These are phyloP conservation scores for Aureobasidium sp. DNA, from an alignment of 2,329 filamentous ascomycete genomes.

Conservation along the genomic window DNA sequence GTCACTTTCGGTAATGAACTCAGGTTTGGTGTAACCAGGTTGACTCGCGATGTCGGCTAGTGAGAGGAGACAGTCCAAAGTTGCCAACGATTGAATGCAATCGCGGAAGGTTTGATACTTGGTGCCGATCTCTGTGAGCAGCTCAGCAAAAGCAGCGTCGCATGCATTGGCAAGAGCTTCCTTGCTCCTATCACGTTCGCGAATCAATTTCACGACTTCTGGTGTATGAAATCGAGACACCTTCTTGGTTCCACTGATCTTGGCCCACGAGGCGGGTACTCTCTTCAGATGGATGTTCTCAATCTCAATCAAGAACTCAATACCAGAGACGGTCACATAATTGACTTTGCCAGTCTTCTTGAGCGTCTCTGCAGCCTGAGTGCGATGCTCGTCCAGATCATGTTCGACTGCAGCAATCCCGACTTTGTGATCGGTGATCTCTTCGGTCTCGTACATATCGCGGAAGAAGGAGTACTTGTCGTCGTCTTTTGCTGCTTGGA, in stretches of 20 bases:
- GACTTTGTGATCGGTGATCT: conserved; percentile 82
- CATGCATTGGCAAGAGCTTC: conserved; percentile 89
- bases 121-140: conserved; percentile 66
- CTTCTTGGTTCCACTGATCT: conserved; percentile 91
- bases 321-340: conserved; percentile 78
- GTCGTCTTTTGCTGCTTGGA: conserved; percentile 70
- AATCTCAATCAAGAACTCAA: conserved; percentile 92
- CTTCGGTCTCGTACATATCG: conserved; percentile 78
- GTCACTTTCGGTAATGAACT: conserved; percentile 41
- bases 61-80: conserved; percentile 82
- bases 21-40: conserved; percentile 79
- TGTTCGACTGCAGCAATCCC: conserved; percentile 89
- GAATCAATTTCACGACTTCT: conserved; percentile 71
- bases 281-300: conserved; percentile 73
- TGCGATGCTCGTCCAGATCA: conserved; percentile 70
- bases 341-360: conserved; percentile 57
- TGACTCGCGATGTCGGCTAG: conserved; percentile 75
- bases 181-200: conserved; percentile 88
- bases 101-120: conserved; percentile 87
- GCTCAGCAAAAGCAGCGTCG: conserved; percentile 65
- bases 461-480: conserved; percentile 95
- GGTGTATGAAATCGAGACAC: conserved; percentile 90
- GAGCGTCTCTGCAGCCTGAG: conserved; percentile 61
- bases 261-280: conserved; percentile 89
- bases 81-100: conserved; percentile 74